Evolutionary conservation across 2,329 filamentous ascomycete genomes (phyloP).

Genomic region (Venturia nashicola): DNA sequence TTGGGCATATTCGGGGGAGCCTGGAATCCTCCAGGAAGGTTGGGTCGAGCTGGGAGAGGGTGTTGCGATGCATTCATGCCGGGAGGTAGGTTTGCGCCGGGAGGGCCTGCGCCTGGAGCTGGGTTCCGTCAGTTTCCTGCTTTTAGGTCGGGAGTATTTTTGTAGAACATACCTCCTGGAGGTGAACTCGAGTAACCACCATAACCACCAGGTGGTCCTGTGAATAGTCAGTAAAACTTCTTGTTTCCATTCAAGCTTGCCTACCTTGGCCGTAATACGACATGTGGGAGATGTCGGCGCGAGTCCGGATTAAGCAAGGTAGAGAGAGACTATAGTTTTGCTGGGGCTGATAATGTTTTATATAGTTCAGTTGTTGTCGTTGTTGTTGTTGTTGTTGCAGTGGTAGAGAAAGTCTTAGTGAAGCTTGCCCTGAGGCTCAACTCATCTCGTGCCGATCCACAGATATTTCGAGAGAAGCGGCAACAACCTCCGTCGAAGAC

Average conservation of each 20-base stretch:
- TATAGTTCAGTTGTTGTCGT: neutral
- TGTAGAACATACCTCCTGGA: neutral
- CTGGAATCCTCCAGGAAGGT: slow-evolving; percentile 74
- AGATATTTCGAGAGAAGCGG: neutral
- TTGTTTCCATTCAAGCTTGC: too few species aligned
- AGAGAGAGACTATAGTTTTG: neutral
- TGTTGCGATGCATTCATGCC: slow-evolving; percentile 65
- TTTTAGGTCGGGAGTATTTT: neutral
- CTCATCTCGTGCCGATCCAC: neutral
- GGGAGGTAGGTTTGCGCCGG: slow-evolving; percentile 67
- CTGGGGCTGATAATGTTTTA: neutral
- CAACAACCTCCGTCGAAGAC: neutral
- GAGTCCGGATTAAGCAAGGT: neutral
- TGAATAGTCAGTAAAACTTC: neutral
- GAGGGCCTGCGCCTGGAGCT: slow-evolving; percentile 66
- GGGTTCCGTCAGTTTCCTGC: slow-evolving; percentile 13
- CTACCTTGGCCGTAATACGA: neutral
- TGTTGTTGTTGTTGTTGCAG: too few species aligned
- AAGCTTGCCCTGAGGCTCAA: neutral
- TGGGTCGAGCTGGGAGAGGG: slow-evolving; percentile 67
- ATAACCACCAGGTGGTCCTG: slow-evolving; percentile 1
- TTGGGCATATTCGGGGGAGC: slow-evolving; percentile 85
- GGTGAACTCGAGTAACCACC: neutral
- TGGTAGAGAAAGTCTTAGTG: neutral
- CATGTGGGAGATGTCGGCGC: neutral